These are phyloP conservation scores for Glaciozyma martinii DNA, from an alignment of 768 basidiomycete species.

Conservation along the genomic window DNA sequence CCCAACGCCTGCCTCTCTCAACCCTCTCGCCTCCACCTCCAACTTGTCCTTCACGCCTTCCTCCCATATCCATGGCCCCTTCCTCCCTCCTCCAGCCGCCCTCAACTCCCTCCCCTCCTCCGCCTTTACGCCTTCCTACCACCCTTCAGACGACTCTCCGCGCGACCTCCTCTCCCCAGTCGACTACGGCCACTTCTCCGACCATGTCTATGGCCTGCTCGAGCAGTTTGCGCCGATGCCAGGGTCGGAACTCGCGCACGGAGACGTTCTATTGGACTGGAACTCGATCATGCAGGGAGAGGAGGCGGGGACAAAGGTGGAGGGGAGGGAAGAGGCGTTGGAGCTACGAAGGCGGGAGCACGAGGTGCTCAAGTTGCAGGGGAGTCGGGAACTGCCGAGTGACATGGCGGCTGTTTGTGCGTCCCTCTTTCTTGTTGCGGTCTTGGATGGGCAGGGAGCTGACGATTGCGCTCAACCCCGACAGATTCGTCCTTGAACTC, in stretches of 20 bases:
- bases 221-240: not conserved
- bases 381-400: not conserved
- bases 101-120: not conserved
- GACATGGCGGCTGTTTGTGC: not conserved
- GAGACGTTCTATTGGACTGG: not conserved
- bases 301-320: not conserved
- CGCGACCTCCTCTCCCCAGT: not conserved
- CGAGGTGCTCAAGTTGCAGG: not conserved
- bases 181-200: not conserved
- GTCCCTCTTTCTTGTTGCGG: not conserved
- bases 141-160: not conserved
- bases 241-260: not conserved
- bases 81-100: not conserved
- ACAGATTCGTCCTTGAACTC: slow-evolving; percentile 15
- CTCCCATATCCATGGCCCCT: not conserved
- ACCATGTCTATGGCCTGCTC: not conserved
- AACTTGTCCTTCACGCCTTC: not conserved
- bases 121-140: not conserved
- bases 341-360: not conserved
- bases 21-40: not conserved
- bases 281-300: not conserved
- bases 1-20: not conserved
- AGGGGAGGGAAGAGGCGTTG: not conserved
- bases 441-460: not conserved
- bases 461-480: not conserved